Conservation (phyloP, 768 basidiomycete genomes). For the Strobilomyces echinocephalus region DNA sequence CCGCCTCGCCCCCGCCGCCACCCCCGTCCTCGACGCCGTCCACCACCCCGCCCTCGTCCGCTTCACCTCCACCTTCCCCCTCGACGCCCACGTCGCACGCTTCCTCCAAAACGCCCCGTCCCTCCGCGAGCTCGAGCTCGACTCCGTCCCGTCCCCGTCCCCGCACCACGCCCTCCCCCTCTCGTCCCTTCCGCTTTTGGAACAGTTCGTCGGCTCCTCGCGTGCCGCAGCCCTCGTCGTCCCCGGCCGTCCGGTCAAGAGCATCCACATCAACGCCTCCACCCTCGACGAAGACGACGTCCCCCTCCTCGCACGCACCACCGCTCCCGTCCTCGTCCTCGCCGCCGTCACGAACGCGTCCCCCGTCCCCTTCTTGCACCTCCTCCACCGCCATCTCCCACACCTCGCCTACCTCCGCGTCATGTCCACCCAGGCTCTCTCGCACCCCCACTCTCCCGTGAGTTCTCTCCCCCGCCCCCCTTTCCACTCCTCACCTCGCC, state of each 20-base stretch:
- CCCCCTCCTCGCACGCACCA: constrained; percentile 43
- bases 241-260: constrained; percentile 61
- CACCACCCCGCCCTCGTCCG: constrained; percentile 47
- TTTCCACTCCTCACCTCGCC: constrained; percentile 3
- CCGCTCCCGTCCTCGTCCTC: constrained; percentile 50
- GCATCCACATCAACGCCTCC: constrained; percentile 57
- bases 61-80: constrained; percentile 57
- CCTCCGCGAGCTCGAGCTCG: constrained; percentile 56
- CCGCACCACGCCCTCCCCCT: constrained; percentile 24
- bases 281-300: constrained; percentile 57
- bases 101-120: constrained; percentile 56
- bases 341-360: constrained; percentile 55
- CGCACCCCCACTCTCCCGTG: constrained; percentile 48
- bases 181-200: constrained; percentile 40
- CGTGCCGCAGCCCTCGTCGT: constrained; percentile 51
- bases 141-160: constrained; percentile 29
- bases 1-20: too few species aligned
- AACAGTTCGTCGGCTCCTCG: constrained; percentile 59
- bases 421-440: constrained; percentile 51
- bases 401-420: constrained; percentile 63
- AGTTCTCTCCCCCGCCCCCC: neutral
- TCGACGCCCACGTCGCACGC: constrained; percentile 52
- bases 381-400: constrained; percentile 53
- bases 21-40: too few species aligned
- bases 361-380: constrained; percentile 53